Percentiles rank a stretch among this genome's conserved stretches.
Evolutionary conservation across 2,329 filamentous ascomycete genomes (phyloP).

Genomic region (Verticillium albo-atrum): DNA sequence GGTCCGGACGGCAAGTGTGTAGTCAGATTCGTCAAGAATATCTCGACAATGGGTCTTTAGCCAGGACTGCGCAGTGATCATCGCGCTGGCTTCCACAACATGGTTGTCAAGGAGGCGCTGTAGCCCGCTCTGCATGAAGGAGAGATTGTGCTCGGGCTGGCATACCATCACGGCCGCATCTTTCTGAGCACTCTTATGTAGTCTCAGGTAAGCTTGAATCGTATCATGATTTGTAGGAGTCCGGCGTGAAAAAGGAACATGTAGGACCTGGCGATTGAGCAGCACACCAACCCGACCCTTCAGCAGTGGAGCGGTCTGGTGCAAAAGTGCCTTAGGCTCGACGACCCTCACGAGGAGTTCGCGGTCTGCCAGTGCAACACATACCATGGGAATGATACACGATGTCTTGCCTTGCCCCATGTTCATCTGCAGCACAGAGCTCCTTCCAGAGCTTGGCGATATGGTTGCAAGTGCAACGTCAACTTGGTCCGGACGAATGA

Average conservation of each 20-base stretch:
- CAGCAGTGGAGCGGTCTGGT: slow-evolving; percentile 53
- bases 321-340: slow-evolving; percentile 51
- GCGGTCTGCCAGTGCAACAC: slow-evolving; percentile 38
- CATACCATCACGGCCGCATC: slow-evolving; percentile 51
- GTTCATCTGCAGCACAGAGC: slow-evolving; percentile 61
- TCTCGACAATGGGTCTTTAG: slow-evolving; percentile 49
- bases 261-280: slow-evolving; percentile 45
- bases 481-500: slow-evolving; percentile 58
- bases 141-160: slow-evolving; percentile 61
- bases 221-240: slow-evolving; percentile 25
- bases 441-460: slow-evolving; percentile 41
- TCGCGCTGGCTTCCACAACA: slow-evolving; percentile 31
- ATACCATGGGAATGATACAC: slow-evolving; percentile 49
- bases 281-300: slow-evolving; percentile 51
- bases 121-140: slow-evolving; percentile 57
- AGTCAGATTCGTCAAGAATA: slow-evolving; percentile 61
- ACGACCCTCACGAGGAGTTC: slow-evolving; percentile 45
- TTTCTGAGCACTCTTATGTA: slow-evolving; percentile 33
- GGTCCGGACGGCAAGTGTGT: slow-evolving; percentile 47
- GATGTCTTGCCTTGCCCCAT: slow-evolving; percentile 64
- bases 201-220: slow-evolving; percentile 31
- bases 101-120: slow-evolving; percentile 49
- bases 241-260: slow-evolving; percentile 54
- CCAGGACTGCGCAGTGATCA: slow-evolving; percentile 48
- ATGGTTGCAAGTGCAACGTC: slow-evolving; percentile 60